Conservation (phyloP, 176 grass and related monocot species). For the Musa itinerans region DNA sequence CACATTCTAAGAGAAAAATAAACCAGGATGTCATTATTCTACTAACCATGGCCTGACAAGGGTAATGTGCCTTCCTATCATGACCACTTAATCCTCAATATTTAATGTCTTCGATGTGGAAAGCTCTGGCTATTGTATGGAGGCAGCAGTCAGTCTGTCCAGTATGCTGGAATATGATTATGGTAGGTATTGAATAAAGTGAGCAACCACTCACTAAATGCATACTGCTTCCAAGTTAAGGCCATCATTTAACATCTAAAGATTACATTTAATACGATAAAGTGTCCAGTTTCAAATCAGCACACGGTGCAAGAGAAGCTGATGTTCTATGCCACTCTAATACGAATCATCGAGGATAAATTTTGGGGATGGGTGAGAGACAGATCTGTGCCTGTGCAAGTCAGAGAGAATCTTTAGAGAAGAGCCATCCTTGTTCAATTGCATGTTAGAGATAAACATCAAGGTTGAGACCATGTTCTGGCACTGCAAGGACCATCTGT, state of each 20-base stretch:
- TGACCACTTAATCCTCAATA: not conserved
- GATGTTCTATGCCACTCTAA: too few species aligned
- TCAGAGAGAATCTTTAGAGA: constrained; percentile 1
- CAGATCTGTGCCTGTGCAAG: constrained; percentile 1
- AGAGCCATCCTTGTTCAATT: not conserved
- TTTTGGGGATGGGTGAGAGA: not conserved
- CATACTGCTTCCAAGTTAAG: not conserved
- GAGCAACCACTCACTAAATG: not conserved
- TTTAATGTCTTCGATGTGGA: not conserved
- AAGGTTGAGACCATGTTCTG: not conserved
- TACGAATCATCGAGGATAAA: constrained; percentile 1
- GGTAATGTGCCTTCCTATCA: not conserved
- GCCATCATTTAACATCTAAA: not conserved
- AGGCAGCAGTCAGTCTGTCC: not conserved
- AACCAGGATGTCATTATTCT: not conserved
- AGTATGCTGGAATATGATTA: not conserved
- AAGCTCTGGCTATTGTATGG: not conserved
- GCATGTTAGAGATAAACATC: not conserved
- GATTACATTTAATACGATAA: not conserved
- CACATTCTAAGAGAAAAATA: not conserved
- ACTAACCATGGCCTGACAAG: not conserved
- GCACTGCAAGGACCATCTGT: too few species aligned
- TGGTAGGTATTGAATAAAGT: not conserved
- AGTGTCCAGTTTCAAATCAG: not conserved
- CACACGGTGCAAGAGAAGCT: too few species aligned